A percentile compares a stretch with the other conserved stretches of the same genome.
phyloP scores from a whole-genome alignment of 148 eudicot genomes.

The Spergularia marina region DNA sequence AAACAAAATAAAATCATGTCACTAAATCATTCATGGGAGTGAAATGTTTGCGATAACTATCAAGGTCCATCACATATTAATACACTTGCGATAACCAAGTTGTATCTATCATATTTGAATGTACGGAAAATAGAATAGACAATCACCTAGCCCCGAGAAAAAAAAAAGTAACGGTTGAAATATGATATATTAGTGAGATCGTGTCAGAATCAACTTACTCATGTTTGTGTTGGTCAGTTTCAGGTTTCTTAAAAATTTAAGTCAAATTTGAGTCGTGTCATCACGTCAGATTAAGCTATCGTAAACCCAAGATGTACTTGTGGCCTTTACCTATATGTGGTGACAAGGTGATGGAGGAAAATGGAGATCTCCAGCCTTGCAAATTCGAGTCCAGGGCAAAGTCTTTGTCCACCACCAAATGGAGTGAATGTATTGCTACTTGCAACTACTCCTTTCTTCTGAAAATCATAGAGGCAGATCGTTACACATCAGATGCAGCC shows the following conservation, averaged over 20 bases:
- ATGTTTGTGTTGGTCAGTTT: no score
- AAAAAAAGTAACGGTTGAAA: no score
- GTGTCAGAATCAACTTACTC: no score
- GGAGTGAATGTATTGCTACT: slow-evolving; percentile 66
- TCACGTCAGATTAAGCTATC: neutral
- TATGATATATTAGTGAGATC: neutral
- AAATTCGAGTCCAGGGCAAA: slow-evolving; percentile 87
- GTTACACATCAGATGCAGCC: neutral
- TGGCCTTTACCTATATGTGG: slow-evolving; percentile 56
- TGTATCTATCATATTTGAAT: no score
- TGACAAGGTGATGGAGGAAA: slow-evolving; percentile 83
- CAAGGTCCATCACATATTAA: no score
- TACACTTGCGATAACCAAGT: no score
- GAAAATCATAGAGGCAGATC: slow-evolving; percentile 23
- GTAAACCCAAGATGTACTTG: no score
- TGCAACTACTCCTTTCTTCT: slow-evolving; percentile 48
- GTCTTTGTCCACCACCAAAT: slow-evolving; percentile 94
- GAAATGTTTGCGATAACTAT: no score
- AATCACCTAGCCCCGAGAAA: no score
- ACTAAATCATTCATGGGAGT: neutral
- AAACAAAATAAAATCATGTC: neutral
- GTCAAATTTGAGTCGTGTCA: no score
- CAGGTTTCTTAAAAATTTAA: no score
- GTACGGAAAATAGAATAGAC: no score
- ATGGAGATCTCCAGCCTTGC: slow-evolving; percentile 86